phyloP scores from a whole-genome alignment of 2,329 filamentous ascomycete genomes.

The Alternaria arborescens region DNA sequence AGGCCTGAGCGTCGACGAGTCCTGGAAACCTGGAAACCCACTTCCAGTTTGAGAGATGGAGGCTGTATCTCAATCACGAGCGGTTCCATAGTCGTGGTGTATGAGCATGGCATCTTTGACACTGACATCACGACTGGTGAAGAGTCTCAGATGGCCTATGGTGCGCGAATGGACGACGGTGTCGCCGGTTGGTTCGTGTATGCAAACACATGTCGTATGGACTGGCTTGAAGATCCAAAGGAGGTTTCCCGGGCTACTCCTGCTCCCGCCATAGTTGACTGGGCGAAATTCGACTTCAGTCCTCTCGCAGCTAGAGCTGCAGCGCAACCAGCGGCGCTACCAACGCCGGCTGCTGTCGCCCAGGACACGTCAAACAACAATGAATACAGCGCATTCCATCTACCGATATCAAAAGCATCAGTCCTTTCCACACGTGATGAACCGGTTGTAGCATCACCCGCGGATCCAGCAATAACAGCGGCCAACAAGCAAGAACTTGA shows the following conservation, averaged over 20 bases:
- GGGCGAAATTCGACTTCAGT: constrained; percentile 11
- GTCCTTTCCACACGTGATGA: not conserved
- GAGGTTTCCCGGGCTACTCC: not conserved
- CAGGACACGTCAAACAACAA: not conserved
- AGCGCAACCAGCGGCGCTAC: constrained; percentile 1
- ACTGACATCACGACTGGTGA: not conserved
- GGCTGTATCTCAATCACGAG: not conserved
- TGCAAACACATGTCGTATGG: constrained; percentile 8
- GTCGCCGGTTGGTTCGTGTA: constrained; percentile 13
- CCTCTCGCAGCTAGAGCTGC: constrained; percentile 2
- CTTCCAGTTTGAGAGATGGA: not conserved
- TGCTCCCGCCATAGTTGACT: constrained; percentile 5
- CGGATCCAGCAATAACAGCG: not conserved
- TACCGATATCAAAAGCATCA: not conserved
- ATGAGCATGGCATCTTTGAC: constrained; percentile 5
- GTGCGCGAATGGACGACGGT: constrained; percentile 3
- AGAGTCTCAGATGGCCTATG: constrained; percentile 8
- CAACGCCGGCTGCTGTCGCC: not conserved
- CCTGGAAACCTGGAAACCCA: not conserved
- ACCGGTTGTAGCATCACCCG: not conserved
- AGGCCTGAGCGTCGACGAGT: constrained; percentile 2
- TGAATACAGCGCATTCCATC: not conserved
- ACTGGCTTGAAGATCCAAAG: constrained; percentile 9
- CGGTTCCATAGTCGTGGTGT: not conserved
- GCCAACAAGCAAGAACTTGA: not conserved